Percentiles rank a stretch among this genome's conserved stretches.
These are phyloP conservation scores for Fusarium sororula DNA, from an alignment of 2,329 filamentous ascomycete species.

Conservation along the genomic window DNA sequence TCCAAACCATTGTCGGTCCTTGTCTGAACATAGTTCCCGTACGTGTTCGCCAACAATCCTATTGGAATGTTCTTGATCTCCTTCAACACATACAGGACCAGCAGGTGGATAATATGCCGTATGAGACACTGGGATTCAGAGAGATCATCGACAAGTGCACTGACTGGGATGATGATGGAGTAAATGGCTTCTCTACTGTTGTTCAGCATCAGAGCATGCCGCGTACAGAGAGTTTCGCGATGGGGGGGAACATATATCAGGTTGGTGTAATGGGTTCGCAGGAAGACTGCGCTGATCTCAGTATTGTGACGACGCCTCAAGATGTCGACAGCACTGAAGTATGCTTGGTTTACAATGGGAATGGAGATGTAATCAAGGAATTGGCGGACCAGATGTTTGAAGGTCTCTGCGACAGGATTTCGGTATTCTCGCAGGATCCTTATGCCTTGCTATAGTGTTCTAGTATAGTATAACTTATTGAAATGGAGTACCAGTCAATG, in stretches of 20 bases:
- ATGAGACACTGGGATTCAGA: constrained; percentile 38
- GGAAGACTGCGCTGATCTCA: constrained; percentile 36
- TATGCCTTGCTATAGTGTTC: neutral
- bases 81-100: constrained; percentile 53
- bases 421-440: constrained; percentile 2
- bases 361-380: neutral
- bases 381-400: constrained; percentile 17
- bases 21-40: constrained; percentile 30
- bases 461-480: accelerated
- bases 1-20: constrained; percentile 26
- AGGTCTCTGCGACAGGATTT: constrained; percentile 18
- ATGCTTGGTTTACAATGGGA: constrained; percentile 28
- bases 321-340: constrained; percentile 20
- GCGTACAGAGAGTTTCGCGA: constrained; percentile 5
- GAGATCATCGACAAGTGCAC: constrained; percentile 39
- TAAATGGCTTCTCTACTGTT: constrained; percentile 33
- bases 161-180: constrained; percentile 29
- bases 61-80: constrained; percentile 48
- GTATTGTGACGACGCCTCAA: constrained; percentile 35
- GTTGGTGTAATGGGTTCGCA: constrained; percentile 30
- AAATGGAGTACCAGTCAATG: accelerated
- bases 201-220: constrained; percentile 41
- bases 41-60: constrained; percentile 2
- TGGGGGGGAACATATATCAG: constrained; percentile 27
- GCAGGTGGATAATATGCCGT: constrained; percentile 45